Conservation (phyloP, 2,329 filamentous ascomycete genomes). For the Immersiporthe knoxdaviesiana region DNA sequence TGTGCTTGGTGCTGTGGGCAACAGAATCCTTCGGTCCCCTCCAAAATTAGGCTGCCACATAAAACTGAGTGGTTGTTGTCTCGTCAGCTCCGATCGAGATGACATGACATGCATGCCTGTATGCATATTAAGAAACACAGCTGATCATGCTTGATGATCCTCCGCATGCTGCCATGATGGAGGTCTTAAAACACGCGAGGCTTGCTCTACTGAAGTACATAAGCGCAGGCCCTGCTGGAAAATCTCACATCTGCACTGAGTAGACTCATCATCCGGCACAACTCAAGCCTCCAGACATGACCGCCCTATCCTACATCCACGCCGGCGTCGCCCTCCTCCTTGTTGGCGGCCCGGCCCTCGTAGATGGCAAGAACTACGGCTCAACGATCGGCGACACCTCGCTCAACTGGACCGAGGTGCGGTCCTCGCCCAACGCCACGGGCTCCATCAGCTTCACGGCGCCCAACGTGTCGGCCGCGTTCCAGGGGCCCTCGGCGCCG, state of each 20-base stretch:
- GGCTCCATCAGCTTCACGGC: constrained; percentile 9
- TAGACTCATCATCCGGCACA: background rate
- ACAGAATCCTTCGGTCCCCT: too few relatives aligned
- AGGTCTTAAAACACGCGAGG: too few relatives aligned
- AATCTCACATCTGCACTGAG: background rate
- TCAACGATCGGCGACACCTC: background rate
- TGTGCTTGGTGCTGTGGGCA: background rate
- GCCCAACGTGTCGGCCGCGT: constrained; percentile 1
- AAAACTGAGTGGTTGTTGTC: background rate
- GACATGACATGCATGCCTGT: too few relatives aligned
- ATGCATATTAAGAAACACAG: background rate
- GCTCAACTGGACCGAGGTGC: background rate
- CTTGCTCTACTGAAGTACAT: background rate
- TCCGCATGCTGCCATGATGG: background rate
- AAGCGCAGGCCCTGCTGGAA: background rate
- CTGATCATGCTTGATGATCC: background rate
- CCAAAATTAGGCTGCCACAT: background rate
- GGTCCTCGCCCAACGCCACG: constrained; percentile 4
- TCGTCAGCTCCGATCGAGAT: background rate
- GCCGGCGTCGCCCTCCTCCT: background rate
- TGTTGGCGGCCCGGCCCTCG: too few relatives aligned
- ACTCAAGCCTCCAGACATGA: background rate
- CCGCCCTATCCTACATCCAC: background rate
- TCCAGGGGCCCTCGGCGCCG: too few relatives aligned
- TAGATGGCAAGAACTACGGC: background rate